Conservation (phyloP, 2,329 filamentous ascomycete species). For the Simplicillium sp. region DNA sequence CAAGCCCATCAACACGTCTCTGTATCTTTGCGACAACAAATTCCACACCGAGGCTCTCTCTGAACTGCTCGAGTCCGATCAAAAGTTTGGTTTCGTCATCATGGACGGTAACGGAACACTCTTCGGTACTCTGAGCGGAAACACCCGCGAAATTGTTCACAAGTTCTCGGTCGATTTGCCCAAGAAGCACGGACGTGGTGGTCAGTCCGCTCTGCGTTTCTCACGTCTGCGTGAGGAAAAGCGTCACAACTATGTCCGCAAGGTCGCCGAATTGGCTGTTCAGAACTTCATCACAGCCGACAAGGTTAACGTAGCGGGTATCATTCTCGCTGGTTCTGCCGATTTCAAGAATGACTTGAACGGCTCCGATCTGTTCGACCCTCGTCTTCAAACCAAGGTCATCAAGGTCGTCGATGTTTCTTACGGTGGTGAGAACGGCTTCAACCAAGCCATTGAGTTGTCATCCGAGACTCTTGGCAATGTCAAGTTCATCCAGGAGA, state of each 20-base stretch:
- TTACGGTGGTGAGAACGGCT: constrained; percentile 97
- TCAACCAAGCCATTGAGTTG: constrained; percentile 98
- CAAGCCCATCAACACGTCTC: constrained; percentile 99
- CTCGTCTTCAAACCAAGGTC: constrained; percentile 83
- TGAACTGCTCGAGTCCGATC: constrained; percentile 94
- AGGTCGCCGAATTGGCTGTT: constrained; percentile 93
- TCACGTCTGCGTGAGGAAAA: constrained; percentile 98
- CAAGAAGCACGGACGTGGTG: constrained; percentile 99
- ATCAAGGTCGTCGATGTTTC: constrained; percentile 99
- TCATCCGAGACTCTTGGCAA: constrained; percentile 93
- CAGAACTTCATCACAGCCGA: constrained; percentile 98
- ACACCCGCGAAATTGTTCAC: constrained; percentile 92
- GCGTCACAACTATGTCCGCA: constrained; percentile 99
- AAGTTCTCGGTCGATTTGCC: constrained; percentile 98
- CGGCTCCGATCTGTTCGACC: constrained; percentile 93
- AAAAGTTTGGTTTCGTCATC: constrained; percentile 99
- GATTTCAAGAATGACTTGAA: constrained; percentile 99
- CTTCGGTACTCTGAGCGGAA: constrained; percentile 93
- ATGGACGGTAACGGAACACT: constrained; percentile 99
- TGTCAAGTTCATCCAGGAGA: constrained; percentile 99
- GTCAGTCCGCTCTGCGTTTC: constrained; percentile 98
- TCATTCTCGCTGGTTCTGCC: constrained; percentile 92
- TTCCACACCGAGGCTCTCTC: constrained; percentile 97
- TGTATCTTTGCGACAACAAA: constrained; percentile 99
- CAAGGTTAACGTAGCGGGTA: constrained; percentile 93